A percentile compares a stretch with the other conserved stretches of the same genome.
Evolutionary conservation across 768 basidiomycete species (phyloP).

Genomic region (Trametopsis cervina): DNA sequence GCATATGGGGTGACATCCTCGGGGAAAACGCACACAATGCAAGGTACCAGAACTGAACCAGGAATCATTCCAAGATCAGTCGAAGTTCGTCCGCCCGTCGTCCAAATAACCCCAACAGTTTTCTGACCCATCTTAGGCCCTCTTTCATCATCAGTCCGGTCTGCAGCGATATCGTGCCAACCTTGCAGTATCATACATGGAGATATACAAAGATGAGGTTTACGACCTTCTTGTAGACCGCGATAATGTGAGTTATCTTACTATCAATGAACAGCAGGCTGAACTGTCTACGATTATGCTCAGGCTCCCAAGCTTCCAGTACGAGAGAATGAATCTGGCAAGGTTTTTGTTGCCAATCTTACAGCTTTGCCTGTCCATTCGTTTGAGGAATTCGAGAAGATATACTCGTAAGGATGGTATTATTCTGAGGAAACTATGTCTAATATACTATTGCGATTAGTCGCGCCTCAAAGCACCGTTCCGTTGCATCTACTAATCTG

Average conservation of each 20-base stretch:
- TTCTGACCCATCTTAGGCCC: conserved; percentile 6
- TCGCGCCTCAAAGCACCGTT: conserved; percentile 67
- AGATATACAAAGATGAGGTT: conserved; percentile 89
- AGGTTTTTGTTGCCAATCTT: conserved; percentile 51
- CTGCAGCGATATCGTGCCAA: conserved; percentile 32
- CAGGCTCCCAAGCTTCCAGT: conserved; percentile 50
- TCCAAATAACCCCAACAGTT: not conserved
- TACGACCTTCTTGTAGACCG: conserved; percentile 77
- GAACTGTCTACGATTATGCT: not conserved
- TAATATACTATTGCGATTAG: conserved; percentile 28
- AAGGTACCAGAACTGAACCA: conserved; percentile 65
- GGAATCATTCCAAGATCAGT: conserved; percentile 83
- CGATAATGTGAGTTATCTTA: conserved; percentile 45
- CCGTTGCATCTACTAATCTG: conserved; percentile 79
- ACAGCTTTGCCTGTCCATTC: conserved; percentile 31
- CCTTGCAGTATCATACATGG: conserved; percentile 69
- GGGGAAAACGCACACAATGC: conserved; percentile 93
- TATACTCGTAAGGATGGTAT: conserved; percentile 35
- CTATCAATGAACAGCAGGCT: not conserved
- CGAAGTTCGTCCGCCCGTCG: conserved; percentile 35
- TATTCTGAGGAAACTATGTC: not conserved
- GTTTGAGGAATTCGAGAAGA: conserved; percentile 37
- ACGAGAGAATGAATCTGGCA: conserved; percentile 43
- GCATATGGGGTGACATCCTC: conserved; percentile 90
- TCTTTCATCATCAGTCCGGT: conserved; percentile 10